A percentile compares a stretch with the other conserved stretches of the same genome.
Evolutionary conservation across 2,329 filamentous ascomycete genomes (phyloP).

Genomic region (Lecanicillium sp.): DNA sequence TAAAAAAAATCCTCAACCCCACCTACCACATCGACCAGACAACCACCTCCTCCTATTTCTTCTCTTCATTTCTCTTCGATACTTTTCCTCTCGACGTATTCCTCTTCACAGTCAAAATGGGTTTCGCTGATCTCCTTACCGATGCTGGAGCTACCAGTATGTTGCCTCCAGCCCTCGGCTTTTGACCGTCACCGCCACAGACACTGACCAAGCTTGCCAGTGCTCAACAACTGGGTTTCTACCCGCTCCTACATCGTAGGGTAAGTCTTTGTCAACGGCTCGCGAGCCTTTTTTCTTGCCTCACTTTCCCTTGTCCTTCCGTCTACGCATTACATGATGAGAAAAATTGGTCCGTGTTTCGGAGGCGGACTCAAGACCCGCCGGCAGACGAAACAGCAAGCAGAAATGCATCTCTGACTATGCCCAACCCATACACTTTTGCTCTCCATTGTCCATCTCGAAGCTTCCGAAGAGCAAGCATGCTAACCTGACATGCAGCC

Average conservation of each 20-base stretch:
- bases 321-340: slow-evolving; percentile 53
- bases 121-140: slow-evolving; percentile 62
- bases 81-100: slow-evolving; percentile 20
- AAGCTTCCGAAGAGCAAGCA: neutral
- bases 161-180: slow-evolving; percentile 22
- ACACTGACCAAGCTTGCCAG: slow-evolving; percentile 36
- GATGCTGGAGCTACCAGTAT: slow-evolving; percentile 53
- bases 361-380: slow-evolving; percentile 90
- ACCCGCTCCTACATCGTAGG: slow-evolving; percentile 77
- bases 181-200: slow-evolving; percentile 22
- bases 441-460: neutral
- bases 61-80: slow-evolving; percentile 24
- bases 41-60: slow-evolving; percentile 25
- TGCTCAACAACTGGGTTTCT: slow-evolving; percentile 66
- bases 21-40: slow-evolving; percentile 33
- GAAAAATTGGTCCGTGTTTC: slow-evolving; percentile 93
- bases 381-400: slow-evolving; percentile 70
- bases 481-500: slow-evolving; percentile 28
- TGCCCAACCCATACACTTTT: slow-evolving; percentile 14
- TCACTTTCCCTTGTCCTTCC: neutral
- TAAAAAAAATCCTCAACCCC: slow-evolving; percentile 37
- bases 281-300: neutral
- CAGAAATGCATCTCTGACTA: slow-evolving; percentile 71
- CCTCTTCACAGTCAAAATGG: slow-evolving; percentile 47
- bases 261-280: slow-evolving; percentile 47